Evolutionary conservation across 2,329 filamentous ascomycete species (phyloP), one percentile per base, ranked within the genome.

Genomic region (Penicillium rolfsii): DNA sequence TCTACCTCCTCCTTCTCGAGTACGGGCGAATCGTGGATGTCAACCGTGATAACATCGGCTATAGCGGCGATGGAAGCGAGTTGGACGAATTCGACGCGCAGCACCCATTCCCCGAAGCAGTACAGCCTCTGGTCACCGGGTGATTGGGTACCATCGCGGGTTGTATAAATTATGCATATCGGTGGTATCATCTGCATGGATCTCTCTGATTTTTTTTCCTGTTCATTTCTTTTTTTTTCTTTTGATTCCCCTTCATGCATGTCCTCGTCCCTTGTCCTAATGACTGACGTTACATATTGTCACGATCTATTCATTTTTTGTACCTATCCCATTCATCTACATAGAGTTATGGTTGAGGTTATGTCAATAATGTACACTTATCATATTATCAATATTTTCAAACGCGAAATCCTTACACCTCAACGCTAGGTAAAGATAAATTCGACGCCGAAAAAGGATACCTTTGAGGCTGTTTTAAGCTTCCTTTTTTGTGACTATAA

Each of bases 11-110:
- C 46, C 67, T 70, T n/a, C 61, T 71, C 50, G 87, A 87, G 68
- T 89, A 89, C 61, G 87, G 81, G 26, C 81, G 87, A 16, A 83
- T 89, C n/a, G 83, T 87, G 64, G 87, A 89, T 61, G 86, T 89
- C 62, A 81, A 87, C 64, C 80, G 87, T 55, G 82, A 85, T 57
- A 77, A 72, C 0, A 87, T 89, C 69, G 87, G 87, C 11, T 89
- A 84, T 67, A 74, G 77, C 24, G 73, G 73, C 5, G 73, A 77
- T 55, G 65, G 65, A 61, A 66, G 64, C 28, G 65, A 67, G 45
- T 58, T 67, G 11, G 64, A 61, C 19, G 33, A 54, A 5, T 67
- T 67, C 36, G 65, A 67, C 24, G 40, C 45, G 4, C 19, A 61
- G 36, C 38, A 66, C 40, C 63, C 63, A 16, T 65, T 65, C 26